phyloP scores from a whole-genome alignment of 192 early-diverging fungal species.

The Coemansia aciculifera region DNA sequence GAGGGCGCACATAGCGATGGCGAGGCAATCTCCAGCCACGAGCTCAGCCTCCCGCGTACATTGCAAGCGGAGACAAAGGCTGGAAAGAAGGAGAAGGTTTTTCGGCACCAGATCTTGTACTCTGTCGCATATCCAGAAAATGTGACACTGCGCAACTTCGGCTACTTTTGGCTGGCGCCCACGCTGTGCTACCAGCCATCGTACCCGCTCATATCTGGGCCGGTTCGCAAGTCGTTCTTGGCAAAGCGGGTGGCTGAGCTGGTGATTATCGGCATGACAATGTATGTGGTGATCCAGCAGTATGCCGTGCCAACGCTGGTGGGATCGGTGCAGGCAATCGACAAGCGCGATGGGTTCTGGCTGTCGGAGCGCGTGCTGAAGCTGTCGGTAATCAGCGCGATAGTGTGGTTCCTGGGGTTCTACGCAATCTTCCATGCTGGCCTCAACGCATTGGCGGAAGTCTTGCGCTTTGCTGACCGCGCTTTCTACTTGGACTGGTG shows the following conservation, averaged over 20 bases:
- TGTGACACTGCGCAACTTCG: constrained; percentile 60
- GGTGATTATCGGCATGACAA: constrained; percentile 62
- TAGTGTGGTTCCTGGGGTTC: constrained; percentile 91
- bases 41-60: background rate
- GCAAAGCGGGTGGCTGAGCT: constrained; percentile 79
- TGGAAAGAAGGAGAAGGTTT: background rate
- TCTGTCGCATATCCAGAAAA: constrained; percentile 71
- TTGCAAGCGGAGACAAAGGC: background rate
- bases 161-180: constrained; percentile 79
- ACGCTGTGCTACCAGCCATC: constrained; percentile 87
- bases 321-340: constrained; percentile 73
- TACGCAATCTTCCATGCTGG: constrained; percentile 80
- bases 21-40: background rate
- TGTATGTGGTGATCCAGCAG: constrained; percentile 80
- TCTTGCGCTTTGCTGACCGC: constrained; percentile 84
- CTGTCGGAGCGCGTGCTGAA: constrained; percentile 87
- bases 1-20: constrained; percentile 25
- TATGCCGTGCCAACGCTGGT: constrained; percentile 78
- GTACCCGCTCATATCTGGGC: constrained; percentile 65
- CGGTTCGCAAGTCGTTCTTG: constrained; percentile 73
- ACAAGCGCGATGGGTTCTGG: constrained; percentile 62
- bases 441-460: constrained; percentile 79
- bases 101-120: constrained; percentile 51
- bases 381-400: constrained; percentile 71
- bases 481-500: constrained; percentile 89